Base-by-base conservation (phyloP, 2,329 filamentous ascomycete species). In the Tympanopsis confertula region DNA sequence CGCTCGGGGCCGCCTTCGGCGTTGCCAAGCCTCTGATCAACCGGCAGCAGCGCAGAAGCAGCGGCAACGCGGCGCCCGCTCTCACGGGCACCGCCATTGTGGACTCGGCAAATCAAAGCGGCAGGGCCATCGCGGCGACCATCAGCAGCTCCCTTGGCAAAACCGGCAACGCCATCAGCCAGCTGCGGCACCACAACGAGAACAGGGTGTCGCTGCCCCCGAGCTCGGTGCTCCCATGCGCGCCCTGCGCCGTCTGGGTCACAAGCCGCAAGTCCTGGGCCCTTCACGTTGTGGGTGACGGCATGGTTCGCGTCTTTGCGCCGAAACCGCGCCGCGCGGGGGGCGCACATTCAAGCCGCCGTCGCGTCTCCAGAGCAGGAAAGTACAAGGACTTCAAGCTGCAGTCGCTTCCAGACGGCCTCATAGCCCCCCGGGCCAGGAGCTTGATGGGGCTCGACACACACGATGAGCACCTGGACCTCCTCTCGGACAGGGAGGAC, bases 101-200 rank as follows among this genome's bases (percentile, higher is more conserved):
- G 39, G 70, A 74, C 30, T 74, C 75, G 40, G 76, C 76, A 18
- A 77, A 80, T 4, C 80, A 85, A 47, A 78, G 82, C 10, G 75
- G 79, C 18, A 78, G 82, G 52, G 79, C 77, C 18, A 70, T 88
- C 39, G 82, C 81, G 39, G 78, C 78, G 36, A 81, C 80, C 35
- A 78, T 88, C 43, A 84, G 77, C 52, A 78, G 77, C 52, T 86
- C 82, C 3, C 70, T 86, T 19, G 80, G 78, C 29, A 82, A 80
- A 52, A 82, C 80, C n/a, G 81, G 78, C 40, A 76, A 69, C 13
- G 72, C 71, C 32, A 76, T 82, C 54, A 81, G 69, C 46, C 75
- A 82, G 45, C 70, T 87, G 41, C 77, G 82, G 35, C 82, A 86
- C 47, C 82, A 75, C 0, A 78, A 78, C 10, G 82, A 86, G 52